A percentile compares a stretch with the other conserved stretches of the same genome.
These are phyloP conservation scores for Rhododendron simsii DNA, from an alignment of 148 eudicot genomes.

Conservation along the genomic window DNA sequence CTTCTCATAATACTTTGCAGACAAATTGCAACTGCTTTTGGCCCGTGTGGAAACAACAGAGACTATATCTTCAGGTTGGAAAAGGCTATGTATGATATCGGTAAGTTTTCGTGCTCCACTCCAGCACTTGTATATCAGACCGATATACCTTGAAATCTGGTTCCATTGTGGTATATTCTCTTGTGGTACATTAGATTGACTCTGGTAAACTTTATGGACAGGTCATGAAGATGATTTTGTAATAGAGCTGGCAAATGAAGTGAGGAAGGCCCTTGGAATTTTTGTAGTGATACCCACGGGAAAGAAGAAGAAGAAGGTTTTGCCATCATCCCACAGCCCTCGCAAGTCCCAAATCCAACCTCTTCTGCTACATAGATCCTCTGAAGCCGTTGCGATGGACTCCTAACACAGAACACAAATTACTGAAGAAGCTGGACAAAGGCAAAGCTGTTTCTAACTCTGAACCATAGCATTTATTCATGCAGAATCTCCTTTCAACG, in stretches of 20 bases:
- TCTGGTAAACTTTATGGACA: conserved; percentile 17
- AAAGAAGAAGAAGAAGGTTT: conserved; percentile 25
- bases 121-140: neutral
- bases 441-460: conserved; percentile 2
- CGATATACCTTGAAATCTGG: neutral
- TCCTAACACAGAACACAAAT: conserved; percentile 17
- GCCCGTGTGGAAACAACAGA: conserved; percentile 93
- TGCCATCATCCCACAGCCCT: conserved; percentile 28
- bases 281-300: conserved; percentile 22
- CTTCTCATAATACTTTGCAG: conserved; percentile 20
- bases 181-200: neutral
- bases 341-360: conserved; percentile 48
- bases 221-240: conserved; percentile 86
- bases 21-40: conserved; percentile 94
- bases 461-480: neutral
- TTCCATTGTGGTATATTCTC: neutral
- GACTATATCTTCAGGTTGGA: conserved; percentile 84
- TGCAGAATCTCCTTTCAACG: neutral
- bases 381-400: conserved; percentile 71
- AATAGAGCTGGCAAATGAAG: conserved; percentile 84
- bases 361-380: conserved; percentile 39
- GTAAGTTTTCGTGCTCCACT: conserved; percentile 24
- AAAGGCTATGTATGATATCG: conserved; percentile 77
- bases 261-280: conserved; percentile 65
- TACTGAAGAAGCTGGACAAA: neutral